Base-by-base conservation (phyloP, 352 stramenopile species). In the Globisporangium polare region DNA sequence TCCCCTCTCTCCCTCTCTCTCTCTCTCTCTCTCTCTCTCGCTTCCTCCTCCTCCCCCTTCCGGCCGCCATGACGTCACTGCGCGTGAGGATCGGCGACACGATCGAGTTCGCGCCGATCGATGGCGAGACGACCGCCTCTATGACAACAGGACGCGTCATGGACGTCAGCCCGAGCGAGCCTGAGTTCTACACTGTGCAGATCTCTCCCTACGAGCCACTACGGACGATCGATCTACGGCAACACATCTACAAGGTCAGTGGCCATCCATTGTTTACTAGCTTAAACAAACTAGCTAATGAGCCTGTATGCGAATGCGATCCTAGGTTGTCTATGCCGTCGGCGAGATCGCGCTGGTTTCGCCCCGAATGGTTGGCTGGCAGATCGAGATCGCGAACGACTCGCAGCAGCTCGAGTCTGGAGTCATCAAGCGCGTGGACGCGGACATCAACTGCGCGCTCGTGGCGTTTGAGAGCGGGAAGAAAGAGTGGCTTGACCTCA, bases 401-500 rank as follows among this genome's bases (percentile, higher is more conserved):
- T 53, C 50, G 9, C 69, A 76, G 47, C 39, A 50, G 1, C 24
- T 65, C 6, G 73, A 77, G 9, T 15, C 15, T 3, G 72, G 67
- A 0, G 55, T 78, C 10, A 71, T 86, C 52, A 85, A 85, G 58
- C 70, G 78, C 53, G 65, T 86, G 15, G 74, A 88, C 46, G 53
- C 51, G 2, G 71, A 77, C 18, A 75, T 88, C 45, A 88, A 88
- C 54, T 86, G 78, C 50, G 74, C 73, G 15, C 66, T 86, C 18
- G 55, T 88, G 5, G 58, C 65, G 10, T 88, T 86, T 35, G 58
- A 63, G 10, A 69, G 67, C 29, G 76, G 74, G 1, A 67, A 64
- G 35, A 85, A 85, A 53, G 78, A 84, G 53, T 85, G 78, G 78
- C 63, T 78, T 13, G 77, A 88, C 47, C 47, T 88, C 5, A 77